Conservation (phyloP, 495 filamentous ascomycete genomes). For the Sordaria brevicollis region DNA sequence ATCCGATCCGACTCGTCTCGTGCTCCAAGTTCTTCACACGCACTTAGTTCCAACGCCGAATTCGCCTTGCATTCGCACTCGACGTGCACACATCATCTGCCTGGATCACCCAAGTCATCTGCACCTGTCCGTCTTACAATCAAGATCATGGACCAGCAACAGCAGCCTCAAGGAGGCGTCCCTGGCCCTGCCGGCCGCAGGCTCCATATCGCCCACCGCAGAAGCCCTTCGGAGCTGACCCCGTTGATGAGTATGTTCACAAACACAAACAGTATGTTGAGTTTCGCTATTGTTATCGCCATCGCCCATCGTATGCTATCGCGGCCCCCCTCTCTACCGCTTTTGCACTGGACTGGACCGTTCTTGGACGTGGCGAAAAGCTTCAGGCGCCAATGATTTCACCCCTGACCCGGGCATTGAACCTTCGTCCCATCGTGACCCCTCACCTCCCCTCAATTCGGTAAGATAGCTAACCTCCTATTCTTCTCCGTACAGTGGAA, state of each 20-base stretch:
- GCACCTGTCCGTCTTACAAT: background rate
- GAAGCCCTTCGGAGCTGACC: conserved; percentile 95
- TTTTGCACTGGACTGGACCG: background rate
- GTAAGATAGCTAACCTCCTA: conserved; percentile 17
- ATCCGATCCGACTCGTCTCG: background rate
- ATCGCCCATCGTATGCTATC: background rate
- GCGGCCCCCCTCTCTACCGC: background rate
- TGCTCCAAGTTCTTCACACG: background rate
- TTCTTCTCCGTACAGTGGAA: conserved; percentile 56
- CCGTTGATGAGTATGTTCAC: conserved; percentile 92
- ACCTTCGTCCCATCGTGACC: background rate
- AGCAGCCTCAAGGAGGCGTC: conserved; percentile 51
- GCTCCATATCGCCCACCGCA: conserved; percentile 93
- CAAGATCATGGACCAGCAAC: conserved; percentile 68
- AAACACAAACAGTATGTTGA: conserved; percentile 42
- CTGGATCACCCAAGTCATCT: background rate
- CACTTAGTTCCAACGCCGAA: background rate
- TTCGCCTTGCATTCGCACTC: conserved; percentile 30
- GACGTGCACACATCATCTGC: conserved; percentile 33
- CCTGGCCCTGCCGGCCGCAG: conserved; percentile 79
- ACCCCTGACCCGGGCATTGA: background rate
- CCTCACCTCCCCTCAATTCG: background rate
- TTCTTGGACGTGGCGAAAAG: background rate
- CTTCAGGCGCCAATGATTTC: background rate
- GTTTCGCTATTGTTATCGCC: background rate